Base-by-base conservation (phyloP, 2,329 filamentous ascomycete species). In the Penicillium griseofulvum region DNA sequence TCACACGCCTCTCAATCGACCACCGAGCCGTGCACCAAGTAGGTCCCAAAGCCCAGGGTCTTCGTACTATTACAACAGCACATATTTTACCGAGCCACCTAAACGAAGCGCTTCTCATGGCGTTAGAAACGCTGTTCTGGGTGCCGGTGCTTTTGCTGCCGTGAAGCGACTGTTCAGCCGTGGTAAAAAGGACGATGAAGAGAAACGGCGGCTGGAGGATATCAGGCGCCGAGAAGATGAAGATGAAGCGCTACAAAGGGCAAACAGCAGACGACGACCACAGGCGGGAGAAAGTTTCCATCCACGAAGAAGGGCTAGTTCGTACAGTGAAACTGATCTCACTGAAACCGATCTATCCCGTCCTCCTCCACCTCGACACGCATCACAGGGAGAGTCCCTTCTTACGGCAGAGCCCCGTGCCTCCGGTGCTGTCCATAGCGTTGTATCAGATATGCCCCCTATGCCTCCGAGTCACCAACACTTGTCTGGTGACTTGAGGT, bases 61-160 rank as follows among this genome's bases (percentile, higher is more conserved):
- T 1, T 72, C 69, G 14, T 71, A 71, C 55, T 68, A 71, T 49
- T 75, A 78, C 59, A 71, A 71, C 33, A 71, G 72, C 44, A 74
- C 69, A 24, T 78, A 74, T 52, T 64, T 68, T 34, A 74, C 75
- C 1, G 70, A 73, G 12, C 77, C 78, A 2, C 76, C 78, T 8
- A 74, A 79, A 53, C 73, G 76, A 50, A 68, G 66, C 64, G 52
- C 75, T 51, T 72, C 76, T 12, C 80, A 82, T 58, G 79, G 79
- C 0, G 72, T 80, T n/a, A 81, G 79, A 22, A 84, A 87, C 47
- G 85, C 83, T 9, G 79, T 86, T 2, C 72, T 90, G 19, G 87
- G 87, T 2, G 76, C 88, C 33, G 88, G 87, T 9, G 89, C 87
- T 77, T 75, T 91, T 45, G 83, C 83, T 7, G 74, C 76, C 5